Evolutionary conservation across 371 early-diverging fungal genomes (phyloP), one percentile per base, ranked within the genome.

Genomic region (Mortierella sp.): DNA sequence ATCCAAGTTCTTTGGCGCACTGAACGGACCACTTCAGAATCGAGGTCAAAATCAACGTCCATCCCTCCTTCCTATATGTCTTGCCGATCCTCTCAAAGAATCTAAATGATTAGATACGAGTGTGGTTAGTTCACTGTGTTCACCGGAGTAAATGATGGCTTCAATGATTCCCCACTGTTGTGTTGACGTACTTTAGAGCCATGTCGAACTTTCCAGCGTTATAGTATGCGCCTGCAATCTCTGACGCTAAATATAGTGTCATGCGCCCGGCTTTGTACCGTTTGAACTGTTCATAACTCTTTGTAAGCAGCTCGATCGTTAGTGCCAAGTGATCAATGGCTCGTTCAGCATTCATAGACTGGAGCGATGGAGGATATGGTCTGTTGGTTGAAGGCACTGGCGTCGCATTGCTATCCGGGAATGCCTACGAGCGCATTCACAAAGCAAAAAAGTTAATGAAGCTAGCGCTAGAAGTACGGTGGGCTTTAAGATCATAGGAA

Each of bases 221-320:
- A 55, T 93, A 92, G 73, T 96, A 96, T 2, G 93, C 88, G 0
- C 93, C 91, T 5, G 96, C 97, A 70, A 96, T 96, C 73, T 96
- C 95, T 3, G 95, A 92, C 1, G 96, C 97, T 1, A 96, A 78
- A 66, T 90, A 95, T 8, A 96, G 84, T 0, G 96, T 96, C 93
- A 95, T 94, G 6, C 97, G 88, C 6, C 91, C 90, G 57, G 88
- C 87, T 24, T 90, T 89, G 57, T 92, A 85, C 59, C 87, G 86
- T 78, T 95, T 95, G 74, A 96, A 96, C 57, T 94, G 94, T 61
- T 96, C 97, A 68, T 96, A 96, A 30, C 95, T 90, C 75, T 95
- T 95, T 2, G 96, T 95, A 32, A 96, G 77, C 0, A 95, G 78
- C 57, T 95, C 96, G 63, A 96, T 94, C 0, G 93, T 91, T 24